A percentile compares a stretch with the other conserved stretches of the same genome.
Evolutionary conservation across 2,329 filamentous ascomycete genomes (phyloP).

Genomic region (Tolypocladium ophioglossoides): DNA sequence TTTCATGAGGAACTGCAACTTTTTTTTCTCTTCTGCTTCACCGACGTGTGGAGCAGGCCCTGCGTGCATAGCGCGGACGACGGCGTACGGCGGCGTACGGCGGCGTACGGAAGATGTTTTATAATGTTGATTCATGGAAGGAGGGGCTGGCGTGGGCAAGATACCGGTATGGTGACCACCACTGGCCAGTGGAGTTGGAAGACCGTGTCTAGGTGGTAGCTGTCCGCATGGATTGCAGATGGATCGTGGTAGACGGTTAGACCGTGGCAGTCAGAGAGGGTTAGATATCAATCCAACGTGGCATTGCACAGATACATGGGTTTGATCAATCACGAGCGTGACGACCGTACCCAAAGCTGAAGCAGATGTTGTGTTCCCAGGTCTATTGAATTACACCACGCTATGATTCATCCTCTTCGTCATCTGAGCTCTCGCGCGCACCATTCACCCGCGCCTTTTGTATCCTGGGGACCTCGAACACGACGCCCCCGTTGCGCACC

Average conservation of each 20-base stretch:
- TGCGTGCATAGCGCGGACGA: background rate
- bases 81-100: background rate
- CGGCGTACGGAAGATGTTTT: background rate
- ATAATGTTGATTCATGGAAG: background rate
- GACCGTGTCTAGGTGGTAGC: background rate
- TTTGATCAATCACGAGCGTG: background rate
- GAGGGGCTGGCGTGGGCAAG: background rate
- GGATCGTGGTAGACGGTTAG: too few relatives aligned
- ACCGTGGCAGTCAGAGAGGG: background rate
- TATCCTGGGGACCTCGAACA: constrained; percentile 66
- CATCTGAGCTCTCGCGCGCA: constrained; percentile 8
- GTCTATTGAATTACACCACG: constrained; percentile 2
- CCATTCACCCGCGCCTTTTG: constrained; percentile 11
- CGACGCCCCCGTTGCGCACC: constrained; percentile 72
- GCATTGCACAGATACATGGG: background rate
- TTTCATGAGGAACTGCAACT: background rate
- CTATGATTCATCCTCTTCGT: constrained; percentile 11
- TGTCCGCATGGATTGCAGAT: background rate
- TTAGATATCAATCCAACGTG: background rate
- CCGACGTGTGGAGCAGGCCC: background rate
- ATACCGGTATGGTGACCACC: background rate
- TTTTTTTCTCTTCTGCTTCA: background rate
- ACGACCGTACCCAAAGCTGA: background rate
- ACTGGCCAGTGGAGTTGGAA: background rate
- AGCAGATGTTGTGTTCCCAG: background rate